Conservation (phyloP, 257 asterid species). For the Henckelia pumila region DNA sequence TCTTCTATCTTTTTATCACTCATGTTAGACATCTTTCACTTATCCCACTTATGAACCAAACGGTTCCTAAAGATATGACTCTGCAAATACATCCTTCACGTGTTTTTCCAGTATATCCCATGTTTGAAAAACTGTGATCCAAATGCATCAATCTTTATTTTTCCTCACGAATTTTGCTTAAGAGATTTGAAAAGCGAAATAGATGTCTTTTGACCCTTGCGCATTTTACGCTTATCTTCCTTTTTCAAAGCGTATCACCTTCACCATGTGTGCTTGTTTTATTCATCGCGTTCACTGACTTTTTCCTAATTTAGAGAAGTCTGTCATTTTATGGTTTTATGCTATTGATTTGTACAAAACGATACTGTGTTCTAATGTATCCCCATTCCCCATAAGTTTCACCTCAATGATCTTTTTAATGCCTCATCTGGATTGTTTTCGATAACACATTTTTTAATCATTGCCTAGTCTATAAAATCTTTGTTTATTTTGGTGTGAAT, state of each 20-base stretch:
- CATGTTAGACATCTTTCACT: no score
- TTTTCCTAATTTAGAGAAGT: not conserved
- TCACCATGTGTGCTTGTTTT: no score
- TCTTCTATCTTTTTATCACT: no score
- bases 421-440: not conserved
- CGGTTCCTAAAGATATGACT: no score
- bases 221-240: no score
- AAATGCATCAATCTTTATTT: not conserved
- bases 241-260: no score
- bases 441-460: no score
- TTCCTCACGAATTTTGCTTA: not conserved
- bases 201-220: not conserved
- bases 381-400: not conserved
- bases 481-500: not conserved
- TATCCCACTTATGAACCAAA: no score
- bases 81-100: no score
- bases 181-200: not conserved
- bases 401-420: not conserved
- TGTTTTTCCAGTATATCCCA: no score
- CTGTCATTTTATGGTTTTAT: no score
- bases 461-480: no score
- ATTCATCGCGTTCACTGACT: not conserved
- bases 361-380: not conserved
- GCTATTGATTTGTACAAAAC: not conserved
- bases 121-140: not conserved